A percentile compares a stretch with the other conserved stretches of the same genome.
These are phyloP conservation scores for Nitzschia sp. DNA, from an alignment of 108 stramenopile species.

Conservation along the genomic window DNA sequence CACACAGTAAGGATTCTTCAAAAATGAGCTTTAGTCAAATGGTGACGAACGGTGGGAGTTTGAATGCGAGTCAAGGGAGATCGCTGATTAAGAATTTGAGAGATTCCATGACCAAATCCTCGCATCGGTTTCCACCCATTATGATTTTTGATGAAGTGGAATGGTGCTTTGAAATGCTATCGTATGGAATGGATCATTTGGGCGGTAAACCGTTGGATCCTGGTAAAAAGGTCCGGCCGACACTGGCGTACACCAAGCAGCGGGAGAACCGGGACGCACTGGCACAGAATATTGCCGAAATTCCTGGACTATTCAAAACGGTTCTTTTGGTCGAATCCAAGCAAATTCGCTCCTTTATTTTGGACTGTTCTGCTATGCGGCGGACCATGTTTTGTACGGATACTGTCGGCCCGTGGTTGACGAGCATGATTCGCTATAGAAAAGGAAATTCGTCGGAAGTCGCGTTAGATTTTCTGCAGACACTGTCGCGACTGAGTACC, in stretches of 20 bases:
- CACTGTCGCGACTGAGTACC: constrained; percentile 14
- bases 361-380: constrained; percentile 24
- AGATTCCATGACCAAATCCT: not conserved
- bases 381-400: constrained; percentile 22
- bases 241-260: not conserved
- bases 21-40: not conserved
- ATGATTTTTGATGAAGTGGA: constrained; percentile 32
- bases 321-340: constrained; percentile 30
- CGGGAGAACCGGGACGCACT: not conserved
- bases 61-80: not conserved
- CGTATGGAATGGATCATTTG: constrained; percentile 21
- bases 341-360: constrained; percentile 7
- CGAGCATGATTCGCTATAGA: constrained; percentile 19
- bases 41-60: not conserved
- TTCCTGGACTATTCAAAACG: constrained; percentile 29
- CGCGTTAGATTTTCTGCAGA: constrained; percentile 29
- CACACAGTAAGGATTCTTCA: not conserved
- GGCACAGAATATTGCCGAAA: constrained; percentile 4
- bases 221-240: constrained; percentile 1
- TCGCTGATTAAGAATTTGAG: not conserved
- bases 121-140: constrained; percentile 19
- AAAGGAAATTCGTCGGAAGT: constrained; percentile 18
- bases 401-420: constrained; percentile 32
- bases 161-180: constrained; percentile 30
- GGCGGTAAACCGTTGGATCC: constrained; percentile 15